phyloP scores from a whole-genome alignment of 768 basidiomycete species.

The Mycena capillaripes region DNA sequence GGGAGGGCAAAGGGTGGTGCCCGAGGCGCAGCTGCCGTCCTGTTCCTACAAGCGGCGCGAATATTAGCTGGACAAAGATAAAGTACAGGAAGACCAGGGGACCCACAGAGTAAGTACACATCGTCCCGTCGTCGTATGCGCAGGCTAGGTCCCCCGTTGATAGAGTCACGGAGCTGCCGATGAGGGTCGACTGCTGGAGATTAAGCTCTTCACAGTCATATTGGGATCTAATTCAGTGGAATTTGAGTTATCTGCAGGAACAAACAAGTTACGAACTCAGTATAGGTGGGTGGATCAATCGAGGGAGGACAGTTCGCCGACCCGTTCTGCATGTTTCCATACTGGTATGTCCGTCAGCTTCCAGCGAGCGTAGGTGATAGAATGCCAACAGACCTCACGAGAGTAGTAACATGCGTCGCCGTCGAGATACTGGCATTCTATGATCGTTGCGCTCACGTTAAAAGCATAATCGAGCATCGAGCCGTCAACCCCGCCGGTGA shows the following conservation, averaged over 20 bases:
- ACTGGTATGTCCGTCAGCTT: not conserved
- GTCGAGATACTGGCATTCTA: not conserved
- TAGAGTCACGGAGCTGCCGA: not conserved
- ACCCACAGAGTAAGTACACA: not conserved
- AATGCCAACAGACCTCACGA: too few relatives aligned
- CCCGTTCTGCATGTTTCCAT: not conserved
- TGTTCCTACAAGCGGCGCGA: too few relatives aligned
- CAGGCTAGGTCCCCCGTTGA: too few relatives aligned
- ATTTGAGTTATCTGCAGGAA: not conserved
- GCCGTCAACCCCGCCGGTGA: too few relatives aligned
- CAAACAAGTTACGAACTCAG: not conserved
- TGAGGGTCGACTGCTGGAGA: not conserved
- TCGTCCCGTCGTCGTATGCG: not conserved
- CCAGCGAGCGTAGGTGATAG: not conserved
- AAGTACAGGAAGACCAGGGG: too few relatives aligned
- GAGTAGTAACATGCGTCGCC: not conserved
- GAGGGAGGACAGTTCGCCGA: not conserved
- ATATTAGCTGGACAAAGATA: too few relatives aligned
- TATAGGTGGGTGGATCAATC: not conserved
- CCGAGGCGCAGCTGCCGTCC: too few relatives aligned
- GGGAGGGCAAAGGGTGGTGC: too few relatives aligned
- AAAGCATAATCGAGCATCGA: not conserved
- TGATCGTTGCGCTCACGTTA: not conserved
- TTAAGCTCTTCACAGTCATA: not conserved
- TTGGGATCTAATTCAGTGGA: not conserved